Evolutionary conservation across 495 filamentous ascomycete species (phyloP), one percentile per base, ranked within the genome.

Genomic region (Penicillium parvum): DNA sequence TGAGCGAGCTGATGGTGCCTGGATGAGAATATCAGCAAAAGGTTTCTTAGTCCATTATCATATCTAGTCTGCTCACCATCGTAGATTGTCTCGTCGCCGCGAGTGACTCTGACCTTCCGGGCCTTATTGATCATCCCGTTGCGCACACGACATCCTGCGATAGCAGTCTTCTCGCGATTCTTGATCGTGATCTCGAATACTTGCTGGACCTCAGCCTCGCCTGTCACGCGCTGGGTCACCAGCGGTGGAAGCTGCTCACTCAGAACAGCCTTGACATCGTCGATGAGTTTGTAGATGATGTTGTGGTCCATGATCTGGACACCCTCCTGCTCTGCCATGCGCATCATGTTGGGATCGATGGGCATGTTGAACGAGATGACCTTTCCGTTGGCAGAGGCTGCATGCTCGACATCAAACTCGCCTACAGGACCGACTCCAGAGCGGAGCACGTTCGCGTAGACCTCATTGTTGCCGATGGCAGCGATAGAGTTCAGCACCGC

Each of bases 341-440:
- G 74, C 25, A 71, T 65, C 46, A 96, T 86, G 43, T 80, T 64
- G 2, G 78, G 75, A 8, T 89, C 82, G 12, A 88, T 72, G 5
- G 72, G 53, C 44, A 79, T 83, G 63, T 96, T 96, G 77, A 99
- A 99, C 54, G 84, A 85, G 55, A 99, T 71, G 41, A 99, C 73
- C 32, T 76, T 65, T 37, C 69, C 78, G n/a, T 78, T 73, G 7
- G 88, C 83, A 7, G 77, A 76, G 3, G 83, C 82, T 0, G 86
- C 83, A 54, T 90, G 88, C 52, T 96, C 86, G 37, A 99, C 76
- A 63, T 99, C 94, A 55, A 81, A 95, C 60, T 95, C 87, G 38
- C 72, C 75, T 25, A 96, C 74, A 15, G 83, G 76, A 0, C 94
- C 94, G 14, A 95, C 84, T 8, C 74, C 77, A 2, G 81, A 82